Evolutionary conservation across 2,329 filamentous ascomycete genomes (phyloP).

Genomic region (Ceratocystis alfenasii): DNA sequence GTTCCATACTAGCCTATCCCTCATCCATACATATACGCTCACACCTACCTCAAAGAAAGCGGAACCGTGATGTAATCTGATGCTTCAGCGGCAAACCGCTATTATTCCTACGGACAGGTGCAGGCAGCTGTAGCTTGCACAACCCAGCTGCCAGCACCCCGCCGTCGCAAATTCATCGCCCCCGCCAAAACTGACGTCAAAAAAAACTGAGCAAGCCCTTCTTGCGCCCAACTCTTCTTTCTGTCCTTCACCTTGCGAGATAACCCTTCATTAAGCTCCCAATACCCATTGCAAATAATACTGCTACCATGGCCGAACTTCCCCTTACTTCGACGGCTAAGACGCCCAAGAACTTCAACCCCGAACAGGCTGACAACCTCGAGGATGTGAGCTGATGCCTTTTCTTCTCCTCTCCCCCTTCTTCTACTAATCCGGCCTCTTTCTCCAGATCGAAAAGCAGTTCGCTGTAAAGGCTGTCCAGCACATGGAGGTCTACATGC

Average conservation of each 20-base stretch:
- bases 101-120: not conserved
- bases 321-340: constrained; percentile 14
- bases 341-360: constrained; percentile 35
- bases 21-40: too few species aligned
- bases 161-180: constrained; percentile 15
- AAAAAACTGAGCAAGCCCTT: constrained; percentile 5
- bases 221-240: not conserved
- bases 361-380: constrained; percentile 44
- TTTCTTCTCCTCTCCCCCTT: constrained; percentile 10
- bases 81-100: not conserved
- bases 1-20: too few species aligned
- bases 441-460: constrained; percentile 82
- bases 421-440: not conserved
- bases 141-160: constrained; percentile 14
- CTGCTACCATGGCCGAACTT: constrained; percentile 19
- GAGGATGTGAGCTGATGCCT: constrained; percentile 39
- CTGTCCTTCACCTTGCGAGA: not conserved
- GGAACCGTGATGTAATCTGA: too few species aligned
- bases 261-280: not conserved
- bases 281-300: not conserved
- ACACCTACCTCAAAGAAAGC: too few species aligned
- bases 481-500: constrained; percentile 95
- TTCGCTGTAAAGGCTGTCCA: constrained; percentile 97
- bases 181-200: constrained; percentile 17
- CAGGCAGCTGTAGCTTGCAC: not conserved